Evolutionary conservation across 495 filamentous ascomycete genomes (phyloP), one percentile per base, ranked within the genome.

Genomic region (Chaetomium fimeti): DNA sequence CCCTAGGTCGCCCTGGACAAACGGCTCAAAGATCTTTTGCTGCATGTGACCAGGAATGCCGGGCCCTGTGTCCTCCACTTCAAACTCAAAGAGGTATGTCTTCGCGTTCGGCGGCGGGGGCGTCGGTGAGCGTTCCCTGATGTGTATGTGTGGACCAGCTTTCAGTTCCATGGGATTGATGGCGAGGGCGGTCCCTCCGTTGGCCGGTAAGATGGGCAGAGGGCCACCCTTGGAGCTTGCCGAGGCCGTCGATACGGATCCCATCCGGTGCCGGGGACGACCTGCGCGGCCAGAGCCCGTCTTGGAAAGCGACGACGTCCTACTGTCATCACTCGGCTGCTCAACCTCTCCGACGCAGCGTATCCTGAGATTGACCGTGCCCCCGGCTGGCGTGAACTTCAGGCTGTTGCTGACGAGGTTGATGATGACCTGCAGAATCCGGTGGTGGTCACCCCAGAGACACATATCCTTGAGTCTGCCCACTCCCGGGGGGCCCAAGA

Each of bases 351-450:
- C 87, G 4, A 86, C 63, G 65, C 91, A 92, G 61, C 82, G 85
- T 62, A 97, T 91, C 15, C 85, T 83, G 32, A 96, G 83, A 18
- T 85, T 78, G 2, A 96, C 88, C 48, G 80, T 84, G 12, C 92
- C 92, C 9, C 87, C 85, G 47, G 87, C 77, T 0, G 91, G 91
- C 2, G 93, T 97, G 69, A 97, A 97, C 71, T 97, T 97, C 16
- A 96, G 78, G 69, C 88, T 91, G 75, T 97, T 97, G 76, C 89
- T 91, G 47, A 96, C 91, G 16, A 97, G 81, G 71, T 97, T 97
- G 78, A 96, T 96, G 52, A 96, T 83, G 32, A 95, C 89, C 69
- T 96, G 92, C 15, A 95, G 75, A 36, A 96, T 91, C 29, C 93
- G 82, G 68, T 96, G 90, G 65, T 92, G 88, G 69, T 96, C 93